Evolutionary conservation across 768 basidiomycete genomes (phyloP).

Genomic region (Mycena alexandri): DNA sequence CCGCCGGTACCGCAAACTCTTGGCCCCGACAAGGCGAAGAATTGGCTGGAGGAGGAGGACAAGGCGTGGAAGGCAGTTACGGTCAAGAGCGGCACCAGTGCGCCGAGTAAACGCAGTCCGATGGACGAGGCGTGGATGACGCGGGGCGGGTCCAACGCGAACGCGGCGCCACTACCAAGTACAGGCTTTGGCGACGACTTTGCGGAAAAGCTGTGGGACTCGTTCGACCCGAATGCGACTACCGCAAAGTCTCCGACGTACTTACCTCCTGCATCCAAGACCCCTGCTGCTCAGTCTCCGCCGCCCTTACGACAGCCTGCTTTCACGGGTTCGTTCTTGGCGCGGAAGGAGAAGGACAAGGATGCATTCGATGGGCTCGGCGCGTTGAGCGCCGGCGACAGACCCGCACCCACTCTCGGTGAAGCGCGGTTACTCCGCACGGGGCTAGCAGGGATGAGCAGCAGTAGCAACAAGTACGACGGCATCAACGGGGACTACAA

Average conservation of each 20-base stretch:
- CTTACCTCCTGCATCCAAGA: constrained; percentile 30
- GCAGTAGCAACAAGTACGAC: constrained; percentile 38
- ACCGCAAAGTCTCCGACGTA: constrained; percentile 29
- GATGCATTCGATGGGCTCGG: constrained; percentile 87
- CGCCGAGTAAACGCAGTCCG: constrained; percentile 29
- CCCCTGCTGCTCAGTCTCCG: constrained; percentile 35
- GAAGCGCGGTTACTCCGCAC: constrained; percentile 82
- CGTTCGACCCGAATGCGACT: constrained; percentile 53
- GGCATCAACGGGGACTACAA: constrained; percentile 47
- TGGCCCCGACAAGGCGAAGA: constrained; percentile 37
- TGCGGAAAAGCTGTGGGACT: constrained; percentile 65
- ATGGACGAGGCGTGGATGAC: constrained; percentile 58
- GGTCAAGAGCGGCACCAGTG: constrained; percentile 41
- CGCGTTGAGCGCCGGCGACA: constrained; percentile 59
- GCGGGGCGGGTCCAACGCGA: constrained; percentile 41
- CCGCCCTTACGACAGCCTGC: constrained; percentile 44
- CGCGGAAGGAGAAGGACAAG: constrained; percentile 52
- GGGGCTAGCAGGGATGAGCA: constrained; percentile 70
- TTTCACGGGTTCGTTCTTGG: constrained; percentile 43
- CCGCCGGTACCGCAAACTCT: constrained; percentile 22
- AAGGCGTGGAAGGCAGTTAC: constrained; percentile 61
- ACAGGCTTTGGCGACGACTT: constrained; percentile 79
- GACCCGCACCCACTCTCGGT: constrained; percentile 75
- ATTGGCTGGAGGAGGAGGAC: constrained; percentile 61
- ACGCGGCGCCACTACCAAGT: constrained; percentile 39